Conservation (phyloP, 768 basidiomycete species). For the Kwoniella botswanensis region DNA sequence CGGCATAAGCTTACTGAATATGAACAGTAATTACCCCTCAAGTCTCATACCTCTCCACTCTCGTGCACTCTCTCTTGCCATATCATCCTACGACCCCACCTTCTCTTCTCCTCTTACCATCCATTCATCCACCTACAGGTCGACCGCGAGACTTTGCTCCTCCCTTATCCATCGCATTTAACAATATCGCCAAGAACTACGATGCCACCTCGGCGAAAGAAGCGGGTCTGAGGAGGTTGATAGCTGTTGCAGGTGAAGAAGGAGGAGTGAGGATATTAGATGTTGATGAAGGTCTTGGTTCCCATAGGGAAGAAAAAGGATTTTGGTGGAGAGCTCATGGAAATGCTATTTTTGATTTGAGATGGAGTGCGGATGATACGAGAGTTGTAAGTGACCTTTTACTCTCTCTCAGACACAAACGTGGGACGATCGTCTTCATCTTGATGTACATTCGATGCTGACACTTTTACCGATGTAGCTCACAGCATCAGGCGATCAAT, state of each 20-base stretch:
- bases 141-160: slow-evolving; percentile 47
- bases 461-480: slow-evolving; percentile 30
- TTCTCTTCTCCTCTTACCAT: slow-evolving; percentile 42
- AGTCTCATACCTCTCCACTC: slow-evolving; percentile 27
- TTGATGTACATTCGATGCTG: background rate
- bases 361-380: slow-evolving; percentile 52
- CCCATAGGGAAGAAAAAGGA: slow-evolving; percentile 44
- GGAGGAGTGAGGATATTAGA: slow-evolving; percentile 49
- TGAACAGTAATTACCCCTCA: slow-evolving; percentile 12
- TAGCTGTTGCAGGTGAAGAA: slow-evolving; percentile 51
- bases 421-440: background rate
- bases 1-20: background rate
- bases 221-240: slow-evolving; percentile 31
- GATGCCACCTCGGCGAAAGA: slow-evolving; percentile 27
- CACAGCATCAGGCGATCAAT: slow-evolving; percentile 53
- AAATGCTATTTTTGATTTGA: slow-evolving; percentile 56
- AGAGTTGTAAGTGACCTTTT: slow-evolving; percentile 35
- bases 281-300: slow-evolving; percentile 44
- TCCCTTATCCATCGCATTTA: slow-evolving; percentile 41
- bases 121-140: slow-evolving; percentile 41
- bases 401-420: background rate
- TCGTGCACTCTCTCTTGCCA: slow-evolving; percentile 31
- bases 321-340: slow-evolving; percentile 53
- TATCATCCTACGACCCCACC: slow-evolving; percentile 36
- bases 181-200: slow-evolving; percentile 34